Evolutionary conservation across 495 filamentous ascomycete species (phyloP), one percentile per base, ranked within the genome.

Genomic region (Tuber magnatum): DNA sequence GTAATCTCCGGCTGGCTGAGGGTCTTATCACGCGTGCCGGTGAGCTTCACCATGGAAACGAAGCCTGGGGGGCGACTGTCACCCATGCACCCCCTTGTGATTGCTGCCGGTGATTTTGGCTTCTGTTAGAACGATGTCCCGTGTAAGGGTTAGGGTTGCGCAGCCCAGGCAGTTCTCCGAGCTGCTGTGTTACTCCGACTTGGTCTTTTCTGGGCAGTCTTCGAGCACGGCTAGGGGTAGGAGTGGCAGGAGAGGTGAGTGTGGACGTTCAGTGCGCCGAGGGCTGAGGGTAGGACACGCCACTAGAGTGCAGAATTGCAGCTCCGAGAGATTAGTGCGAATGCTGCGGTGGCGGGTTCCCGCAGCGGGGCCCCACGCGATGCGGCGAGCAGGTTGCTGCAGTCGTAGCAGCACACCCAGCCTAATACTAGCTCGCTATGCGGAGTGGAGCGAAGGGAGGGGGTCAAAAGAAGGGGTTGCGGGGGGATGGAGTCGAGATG

Each of bases 211-310:
- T 40, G 7, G 39, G 39, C 7, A 44, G 24, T 79, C 70, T 20
- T 85, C 83, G 7, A 85, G 70, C 35, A 85, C 79, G 0, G 81
- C 77, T 56, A 83, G 75, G 69, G 85, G 83, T 0, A 85, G 72
- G 39, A 84, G 79, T 14, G 80, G 78, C 5, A 84, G 70, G 74
- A 81, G 46, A 32, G 76, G 40, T 69, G 81, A 41, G 68, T 82
- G 73, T 12, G 80, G 56, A 76, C 73, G 51, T 42, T 18, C 74
- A 83, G 70, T 80, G 68, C 51, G 80, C 81, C 40, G 81, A 75
- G 71, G 32, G 83, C 84, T 18, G 82, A 74, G n/a, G 73, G 72
- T 3, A 85, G 82, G 0, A 81, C 81, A 6, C 39, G 68, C 4
- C 75, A 71, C 70, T 71, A 80, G 24, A 82, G 71, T 40, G 80